A percentile compares a stretch with the other conserved stretches of the same genome.
Conservation (phyloP, 164 flowering plant genomes). For the Amborella trichopoda region DNA sequence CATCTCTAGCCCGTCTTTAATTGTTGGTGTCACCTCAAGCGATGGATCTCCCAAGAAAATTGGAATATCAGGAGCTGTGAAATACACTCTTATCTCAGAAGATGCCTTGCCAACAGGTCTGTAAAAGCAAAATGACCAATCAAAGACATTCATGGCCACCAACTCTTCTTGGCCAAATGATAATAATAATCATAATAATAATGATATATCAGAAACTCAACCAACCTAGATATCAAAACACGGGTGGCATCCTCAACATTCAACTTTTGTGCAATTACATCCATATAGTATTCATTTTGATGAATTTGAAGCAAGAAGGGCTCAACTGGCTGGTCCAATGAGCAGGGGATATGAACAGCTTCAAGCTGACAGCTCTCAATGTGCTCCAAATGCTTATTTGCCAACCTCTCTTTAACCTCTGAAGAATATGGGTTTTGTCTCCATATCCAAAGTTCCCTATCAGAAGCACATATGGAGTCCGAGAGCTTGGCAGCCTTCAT, state of each 20-base stretch:
- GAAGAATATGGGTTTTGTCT: slow-evolving; percentile 37
- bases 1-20: slow-evolving; percentile 14
- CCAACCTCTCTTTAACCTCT: slow-evolving; percentile 24
- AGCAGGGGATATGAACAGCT: slow-evolving; percentile 51
- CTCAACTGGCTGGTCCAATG: slow-evolving; percentile 36
- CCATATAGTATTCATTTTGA: slow-evolving; percentile 55
- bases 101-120: slow-evolving; percentile 81
- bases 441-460: slow-evolving; percentile 40
- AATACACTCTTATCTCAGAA: slow-evolving; percentile 78
- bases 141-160: no score
- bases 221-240: slow-evolving; percentile 64
- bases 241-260: slow-evolving; percentile 40
- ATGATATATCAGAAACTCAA: background rate
- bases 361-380: slow-evolving; percentile 20
- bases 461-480: slow-evolving; percentile 24
- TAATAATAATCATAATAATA: no score
- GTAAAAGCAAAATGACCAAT: slow-evolving; percentile 9
- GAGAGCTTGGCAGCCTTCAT: slow-evolving; percentile 40
- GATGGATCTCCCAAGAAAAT: slow-evolving; percentile 11
- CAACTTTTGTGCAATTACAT: slow-evolving; percentile 67
- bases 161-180: no score
- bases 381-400: slow-evolving; percentile 10
- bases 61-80: slow-evolving; percentile 27
- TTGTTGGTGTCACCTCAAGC: slow-evolving; percentile 14
- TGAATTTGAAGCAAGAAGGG: slow-evolving; percentile 33